Evolutionary conservation across 306 rosid genomes (phyloP), one percentile per base, ranked within the genome.

Genomic region (Psophocarpus tetragonolobus): DNA sequence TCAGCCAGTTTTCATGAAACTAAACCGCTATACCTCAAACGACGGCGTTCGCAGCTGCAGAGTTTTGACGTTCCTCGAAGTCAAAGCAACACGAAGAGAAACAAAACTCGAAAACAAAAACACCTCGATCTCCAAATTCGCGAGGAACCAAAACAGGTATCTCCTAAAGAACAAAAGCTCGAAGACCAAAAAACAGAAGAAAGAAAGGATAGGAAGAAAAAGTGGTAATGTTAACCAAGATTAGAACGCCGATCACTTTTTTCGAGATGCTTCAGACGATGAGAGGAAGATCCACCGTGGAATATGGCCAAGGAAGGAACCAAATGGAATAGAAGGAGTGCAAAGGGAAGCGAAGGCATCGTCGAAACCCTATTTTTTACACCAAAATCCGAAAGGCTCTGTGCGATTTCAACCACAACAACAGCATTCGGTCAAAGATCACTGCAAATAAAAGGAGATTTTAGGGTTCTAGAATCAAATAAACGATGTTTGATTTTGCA

Each of bases 161-260:
- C 35, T 56, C 45, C 36, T 42, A 35, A 75, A 71, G 27, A 80
- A 80, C 65, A 10, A 17, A 64, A 71, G 3, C 42, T 53, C 67
- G 33, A 71, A 18, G 3, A 24, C 17, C 53, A 65, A 14, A 10
- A 68, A 27, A 71, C n/a, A 53, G n/a, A 51, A 10, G 39, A 26
- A 41, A 17, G 21, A 44, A 14, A 83, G 12, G 47, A 35, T 5
- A 13, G 5, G 21, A 23, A 72, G 67, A 80, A 51, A 68, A 73
- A 5, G 44, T 24, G 85, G 74, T 56, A 64, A 81, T 67, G 97
- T 87, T 85, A 92, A 89, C 94, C 87, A 89, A 94, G 96, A 90
- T 87, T 94, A 85, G 94, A 96, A 72, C 96, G 98, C 79, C 94
- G 88, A 87, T 94, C 91, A 81, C 97, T 63, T 36, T 89, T 90